A percentile compares a stretch with the other conserved stretches of the same genome.
phyloP scores from a whole-genome alignment of 2,329 filamentous ascomycete genomes.

The Aureobasidium sp. region DNA sequence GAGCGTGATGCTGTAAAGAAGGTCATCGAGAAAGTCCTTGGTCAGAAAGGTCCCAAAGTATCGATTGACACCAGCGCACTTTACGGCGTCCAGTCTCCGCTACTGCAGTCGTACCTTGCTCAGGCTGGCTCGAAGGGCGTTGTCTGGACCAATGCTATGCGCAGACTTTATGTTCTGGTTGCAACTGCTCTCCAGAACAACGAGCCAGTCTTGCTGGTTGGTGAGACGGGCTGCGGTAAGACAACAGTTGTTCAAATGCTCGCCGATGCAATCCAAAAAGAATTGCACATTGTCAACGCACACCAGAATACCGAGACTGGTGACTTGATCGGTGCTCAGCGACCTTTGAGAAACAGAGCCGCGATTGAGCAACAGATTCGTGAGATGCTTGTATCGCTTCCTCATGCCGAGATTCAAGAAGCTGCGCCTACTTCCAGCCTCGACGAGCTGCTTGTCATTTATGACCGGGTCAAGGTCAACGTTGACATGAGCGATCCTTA shows the following conservation, averaged over 20 bases:
- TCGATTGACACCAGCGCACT: conserved; percentile 64
- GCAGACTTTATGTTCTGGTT: conserved; percentile 82
- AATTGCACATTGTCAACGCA: conserved; percentile 86
- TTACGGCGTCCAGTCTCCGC: conserved; percentile 47
- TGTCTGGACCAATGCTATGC: conserved; percentile 95
- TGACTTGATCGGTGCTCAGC: conserved; percentile 90
- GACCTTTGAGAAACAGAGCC: conserved; percentile 78
- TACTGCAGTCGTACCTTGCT: conserved; percentile 25
- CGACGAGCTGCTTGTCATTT: conserved; percentile 50
- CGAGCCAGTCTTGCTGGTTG: conserved; percentile 88
- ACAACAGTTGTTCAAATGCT: conserved; percentile 92
- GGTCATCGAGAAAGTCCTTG: conserved; percentile 86
- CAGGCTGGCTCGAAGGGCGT: conserved; percentile 51
- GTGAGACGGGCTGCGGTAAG: conserved; percentile 96
- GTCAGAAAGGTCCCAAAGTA: conserved; percentile 46
- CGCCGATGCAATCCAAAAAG: conserved; percentile 66
- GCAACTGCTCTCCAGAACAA: conserved; percentile 77
- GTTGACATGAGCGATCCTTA: conserved; percentile 19
- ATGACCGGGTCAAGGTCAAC: conserved; percentile 40
- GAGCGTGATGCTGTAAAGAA: conserved; percentile 77
- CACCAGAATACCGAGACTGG: conserved; percentile 98
- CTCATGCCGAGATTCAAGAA: conserved; percentile 17
- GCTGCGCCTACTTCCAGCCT: conserved; percentile 28
- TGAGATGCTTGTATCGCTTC: conserved; percentile 45
- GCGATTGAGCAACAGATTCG: conserved; percentile 59